Evolutionary conservation across 306 rosid genomes (phyloP), one percentile per base, ranked within the genome.

Genomic region (Coriaria nepalensis): DNA sequence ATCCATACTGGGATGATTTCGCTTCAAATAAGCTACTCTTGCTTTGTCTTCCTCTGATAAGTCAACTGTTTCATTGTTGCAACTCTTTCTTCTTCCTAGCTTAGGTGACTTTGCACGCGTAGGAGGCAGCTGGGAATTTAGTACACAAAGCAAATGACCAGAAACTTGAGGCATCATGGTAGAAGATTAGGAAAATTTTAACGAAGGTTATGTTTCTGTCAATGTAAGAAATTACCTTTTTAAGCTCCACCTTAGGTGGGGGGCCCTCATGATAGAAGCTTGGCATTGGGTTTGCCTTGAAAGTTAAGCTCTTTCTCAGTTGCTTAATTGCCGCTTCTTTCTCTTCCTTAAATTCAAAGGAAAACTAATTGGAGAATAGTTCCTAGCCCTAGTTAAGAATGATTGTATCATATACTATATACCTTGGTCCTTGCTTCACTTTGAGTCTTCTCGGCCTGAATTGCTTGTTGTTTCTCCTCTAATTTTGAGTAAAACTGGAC

Each of bases 281-380:
- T 14, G 99, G 99, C 99, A 92, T 85, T 40, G 94, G 99, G 56
- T 42, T 92, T 66, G 99, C 99, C 75, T 79, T 92, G 63, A 92
- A 92, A 63, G 5, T 72, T 68, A 92, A 80, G 72, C 96, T 92
- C 78, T 75, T 86, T 67, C 96, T 82, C 53, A 92, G 73, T 63
- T 82, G 94, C 68, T 72, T 86, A 68, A 92, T 70, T 52, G 84
- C 93, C 40, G 68, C 88, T 72, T 78, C 94, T 45, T 10, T 72
- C 77, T 86, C 96, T 74, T 92, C 96, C 99, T 92, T 62, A 10
- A 60, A 70, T 45, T 43, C 10, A 13, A 40, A 36, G 43, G 9
- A 9, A 33, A 10, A 68, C 38, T 65, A 20, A 43, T 41, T 51
- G 4, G 55, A 62, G 61, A 57, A 69, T 20, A 20, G 29, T 20